Conservation (phyloP, 2,329 filamentous ascomycete species). For the Diplodia intermedia region DNA sequence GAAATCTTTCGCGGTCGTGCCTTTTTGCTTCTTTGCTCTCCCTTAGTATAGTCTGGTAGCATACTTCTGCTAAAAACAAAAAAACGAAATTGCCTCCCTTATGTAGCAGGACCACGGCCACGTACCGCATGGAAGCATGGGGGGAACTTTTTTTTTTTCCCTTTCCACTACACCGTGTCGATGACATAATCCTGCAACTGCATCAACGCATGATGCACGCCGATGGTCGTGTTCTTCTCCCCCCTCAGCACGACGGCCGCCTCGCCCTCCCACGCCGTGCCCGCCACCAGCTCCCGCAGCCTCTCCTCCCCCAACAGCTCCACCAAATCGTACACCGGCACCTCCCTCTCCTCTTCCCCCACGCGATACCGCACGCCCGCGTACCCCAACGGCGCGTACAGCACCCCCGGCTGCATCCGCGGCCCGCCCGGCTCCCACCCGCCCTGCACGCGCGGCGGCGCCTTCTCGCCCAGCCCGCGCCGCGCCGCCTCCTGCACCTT, state of each 20-base stretch:
- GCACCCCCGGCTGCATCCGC: constrained; percentile 40
- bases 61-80: no score
- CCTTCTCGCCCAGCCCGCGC: constrained; percentile 36
- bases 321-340: constrained; percentile 45
- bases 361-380: constrained; percentile 37
- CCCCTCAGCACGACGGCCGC: constrained; percentile 37
- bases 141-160: background rate
- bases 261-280: constrained; percentile 38
- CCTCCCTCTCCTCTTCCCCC: constrained; percentile 38
- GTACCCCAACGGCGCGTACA: constrained; percentile 44
- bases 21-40: background rate
- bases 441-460: constrained; percentile 23
- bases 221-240: constrained; percentile 6
- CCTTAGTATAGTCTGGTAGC: no score
- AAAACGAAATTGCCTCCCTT: no score
- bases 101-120: no score
- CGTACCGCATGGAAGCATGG: no score
- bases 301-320: constrained; percentile 46
- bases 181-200: constrained; percentile 26
- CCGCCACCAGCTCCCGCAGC: constrained; percentile 38
- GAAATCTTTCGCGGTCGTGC: background rate
- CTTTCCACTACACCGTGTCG: constrained; percentile 6
- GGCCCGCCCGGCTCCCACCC: background rate
- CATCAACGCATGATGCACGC: constrained; percentile 24
- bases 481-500: background rate